Conservation (phyloP, 2,329 filamentous ascomycete genomes). For the Furcasterigmium sp. region DNA sequence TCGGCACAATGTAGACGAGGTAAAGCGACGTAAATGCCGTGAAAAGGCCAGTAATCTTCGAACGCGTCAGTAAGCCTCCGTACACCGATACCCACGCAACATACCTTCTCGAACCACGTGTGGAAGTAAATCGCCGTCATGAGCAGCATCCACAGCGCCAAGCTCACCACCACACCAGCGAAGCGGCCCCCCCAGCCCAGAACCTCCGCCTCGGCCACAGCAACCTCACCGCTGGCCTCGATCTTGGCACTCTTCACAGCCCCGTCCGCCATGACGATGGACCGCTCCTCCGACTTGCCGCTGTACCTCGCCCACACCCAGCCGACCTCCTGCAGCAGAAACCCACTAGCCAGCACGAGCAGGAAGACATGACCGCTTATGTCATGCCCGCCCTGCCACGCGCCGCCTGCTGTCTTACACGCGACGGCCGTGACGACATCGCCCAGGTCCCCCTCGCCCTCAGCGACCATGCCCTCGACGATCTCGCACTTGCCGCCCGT, state of each 20-base stretch:
- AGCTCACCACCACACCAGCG: conserved; percentile 55
- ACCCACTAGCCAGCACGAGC: conserved; percentile 76
- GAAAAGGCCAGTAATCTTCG: conserved; percentile 47
- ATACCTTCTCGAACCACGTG: conserved; percentile 94
- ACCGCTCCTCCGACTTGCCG: conserved; percentile 52
- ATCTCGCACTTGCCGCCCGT: conserved; percentile 81
- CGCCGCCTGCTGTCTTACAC: conserved; percentile 76
- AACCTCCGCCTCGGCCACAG: conserved; percentile 18
- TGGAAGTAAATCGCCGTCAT: conserved; percentile 99
- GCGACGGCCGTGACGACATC: conserved; percentile 66
- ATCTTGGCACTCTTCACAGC: conserved; percentile 55
- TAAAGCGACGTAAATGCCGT: conserved; percentile 43
- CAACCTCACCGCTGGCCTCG: conserved; percentile 28
- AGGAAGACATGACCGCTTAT: conserved; percentile 95
- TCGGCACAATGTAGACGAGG: conserved; percentile 44
- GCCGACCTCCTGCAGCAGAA: conserved; percentile 73
- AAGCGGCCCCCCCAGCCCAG: conserved; percentile 49
- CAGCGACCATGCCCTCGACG: conserved; percentile 39
- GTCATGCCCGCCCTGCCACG: conserved; percentile 92
- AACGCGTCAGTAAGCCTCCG: conserved; percentile 14
- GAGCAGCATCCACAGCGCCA: conserved; percentile 92
- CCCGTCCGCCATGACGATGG: conserved; percentile 61
- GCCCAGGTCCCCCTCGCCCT: conserved; percentile 39
- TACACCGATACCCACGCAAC: too few species aligned
- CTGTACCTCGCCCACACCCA: conserved; percentile 49